These are phyloP conservation scores for Circinella umbellata DNA, from an alignment of 371 early-diverging fungal species.

Conservation along the genomic window DNA sequence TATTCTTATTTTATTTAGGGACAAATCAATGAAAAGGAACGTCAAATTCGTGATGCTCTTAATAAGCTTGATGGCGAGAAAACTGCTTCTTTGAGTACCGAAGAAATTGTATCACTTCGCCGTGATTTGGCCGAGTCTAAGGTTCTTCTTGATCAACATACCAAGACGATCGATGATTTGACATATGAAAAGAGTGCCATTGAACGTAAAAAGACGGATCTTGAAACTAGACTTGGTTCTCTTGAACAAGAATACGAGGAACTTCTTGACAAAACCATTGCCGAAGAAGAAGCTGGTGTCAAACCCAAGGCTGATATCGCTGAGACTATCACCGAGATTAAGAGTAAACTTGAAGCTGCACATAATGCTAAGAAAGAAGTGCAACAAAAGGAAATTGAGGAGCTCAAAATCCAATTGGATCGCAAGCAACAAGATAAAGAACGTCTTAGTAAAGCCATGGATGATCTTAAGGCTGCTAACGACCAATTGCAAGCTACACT, in stretches of 20 bases:
- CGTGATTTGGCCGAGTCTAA: conserved; percentile 79
- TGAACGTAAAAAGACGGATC: conserved; percentile 69
- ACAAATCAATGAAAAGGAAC: conserved; percentile 79
- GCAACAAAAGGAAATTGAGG: conserved; percentile 83
- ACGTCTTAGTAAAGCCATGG: conserved; percentile 59
- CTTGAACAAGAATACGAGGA: conserved; percentile 92
- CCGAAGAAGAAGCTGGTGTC: conserved; percentile 80
- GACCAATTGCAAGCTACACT: conserved; percentile 62
- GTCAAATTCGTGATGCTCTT: conserved; percentile 74
- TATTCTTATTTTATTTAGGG: conserved; percentile 25
- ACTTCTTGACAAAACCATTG: conserved; percentile 91
- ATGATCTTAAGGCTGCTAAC: conserved; percentile 65
- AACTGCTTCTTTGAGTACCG: conserved; percentile 29
- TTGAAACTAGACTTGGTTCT: conserved; percentile 72
- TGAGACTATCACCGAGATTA: conserved; percentile 78
- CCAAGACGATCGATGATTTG: conserved; percentile 70
- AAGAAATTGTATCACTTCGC: conserved; percentile 77
- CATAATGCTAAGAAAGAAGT: conserved; percentile 77
- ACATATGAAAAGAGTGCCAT: conserved; percentile 65
- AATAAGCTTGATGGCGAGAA: conserved; percentile 61
- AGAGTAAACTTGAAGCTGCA: conserved; percentile 85
- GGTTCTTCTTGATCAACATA: conserved; percentile 69
- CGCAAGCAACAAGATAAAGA: conserved; percentile 78
- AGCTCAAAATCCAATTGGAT: conserved; percentile 66
- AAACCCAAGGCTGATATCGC: conserved; percentile 69